Conservation (phyloP, 148 eudicot genomes). For the Rhododendron kiyosumense region DNA sequence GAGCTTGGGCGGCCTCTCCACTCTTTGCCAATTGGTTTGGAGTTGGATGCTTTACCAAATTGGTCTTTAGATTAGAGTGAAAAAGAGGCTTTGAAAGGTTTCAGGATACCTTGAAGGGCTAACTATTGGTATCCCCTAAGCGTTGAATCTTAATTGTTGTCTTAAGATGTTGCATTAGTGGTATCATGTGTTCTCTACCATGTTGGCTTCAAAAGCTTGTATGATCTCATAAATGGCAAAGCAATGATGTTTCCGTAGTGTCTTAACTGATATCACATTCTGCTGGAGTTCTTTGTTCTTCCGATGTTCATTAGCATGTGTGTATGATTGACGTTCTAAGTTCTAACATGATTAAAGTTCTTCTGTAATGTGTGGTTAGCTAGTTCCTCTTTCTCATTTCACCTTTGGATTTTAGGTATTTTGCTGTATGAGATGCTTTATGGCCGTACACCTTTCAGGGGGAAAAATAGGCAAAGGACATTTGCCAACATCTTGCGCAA, state of each 20-base stretch:
- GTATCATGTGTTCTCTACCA: neutral
- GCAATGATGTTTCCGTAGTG: neutral
- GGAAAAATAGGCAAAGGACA: conserved; percentile 91
- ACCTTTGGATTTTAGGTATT: conserved; percentile 47
- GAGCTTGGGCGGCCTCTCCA: no score
- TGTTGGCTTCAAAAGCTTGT: neutral
- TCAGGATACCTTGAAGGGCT: neutral
- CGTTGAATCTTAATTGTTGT: neutral
- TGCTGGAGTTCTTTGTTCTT: neutral
- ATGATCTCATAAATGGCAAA: neutral
- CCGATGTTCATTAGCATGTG: neutral
- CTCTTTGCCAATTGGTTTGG: no score
- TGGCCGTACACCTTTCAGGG: conserved; percentile 96
- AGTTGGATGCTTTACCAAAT: neutral
- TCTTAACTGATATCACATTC: neutral
- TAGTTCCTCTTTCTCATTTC: conserved; percentile 1
- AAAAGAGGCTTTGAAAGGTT: neutral
- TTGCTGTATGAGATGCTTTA: conserved; percentile 92
- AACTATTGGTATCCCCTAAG: neutral
- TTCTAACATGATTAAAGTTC: neutral
- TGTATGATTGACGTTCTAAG: neutral
- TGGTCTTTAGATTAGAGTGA: neutral
- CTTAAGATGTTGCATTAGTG: neutral
- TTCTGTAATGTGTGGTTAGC: neutral
- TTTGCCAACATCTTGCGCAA: conserved; percentile 86